phyloP scores from a whole-genome alignment of 2,329 filamentous ascomycete species.

The Beauveria medogensis region DNA sequence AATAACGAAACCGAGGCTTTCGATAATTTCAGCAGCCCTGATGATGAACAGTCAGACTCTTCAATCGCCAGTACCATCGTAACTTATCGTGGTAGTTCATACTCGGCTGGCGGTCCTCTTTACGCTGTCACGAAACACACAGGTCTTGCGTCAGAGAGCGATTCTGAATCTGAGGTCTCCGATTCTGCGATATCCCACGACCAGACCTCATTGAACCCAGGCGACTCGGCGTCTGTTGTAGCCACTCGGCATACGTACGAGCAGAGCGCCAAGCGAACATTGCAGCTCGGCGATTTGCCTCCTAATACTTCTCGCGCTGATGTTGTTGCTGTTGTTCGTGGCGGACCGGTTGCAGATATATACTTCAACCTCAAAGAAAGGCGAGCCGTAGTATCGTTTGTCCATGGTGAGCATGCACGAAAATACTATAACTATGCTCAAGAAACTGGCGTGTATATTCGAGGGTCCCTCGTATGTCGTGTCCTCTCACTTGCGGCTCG shows the following conservation, averaged over 20 bases:
- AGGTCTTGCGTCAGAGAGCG: neutral
- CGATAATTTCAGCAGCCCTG: neutral
- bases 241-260: slow-evolving; percentile 22
- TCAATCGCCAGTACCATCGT: neutral
- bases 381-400: slow-evolving; percentile 60
- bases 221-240: neutral
- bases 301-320: slow-evolving; percentile 57
- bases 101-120: neutral
- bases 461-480: slow-evolving; percentile 25
- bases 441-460: slow-evolving; percentile 59
- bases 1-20: neutral
- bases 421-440: slow-evolving; percentile 59
- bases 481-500: neutral
- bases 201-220: neutral
- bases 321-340: slow-evolving; percentile 55
- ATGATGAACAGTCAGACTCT: neutral
- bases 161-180: slow-evolving; percentile 1
- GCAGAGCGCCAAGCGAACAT: slow-evolving; percentile 41
- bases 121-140: neutral
- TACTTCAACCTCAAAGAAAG: slow-evolving; percentile 53
- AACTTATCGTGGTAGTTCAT: neutral
- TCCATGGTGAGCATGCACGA: slow-evolving; percentile 52
- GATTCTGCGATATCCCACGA: neutral
- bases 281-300: slow-evolving; percentile 56
- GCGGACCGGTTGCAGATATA: slow-evolving; percentile 63